Conservation (phyloP, 1,284 basidiomycete species). For the Ceratobasidium sp. region DNA sequence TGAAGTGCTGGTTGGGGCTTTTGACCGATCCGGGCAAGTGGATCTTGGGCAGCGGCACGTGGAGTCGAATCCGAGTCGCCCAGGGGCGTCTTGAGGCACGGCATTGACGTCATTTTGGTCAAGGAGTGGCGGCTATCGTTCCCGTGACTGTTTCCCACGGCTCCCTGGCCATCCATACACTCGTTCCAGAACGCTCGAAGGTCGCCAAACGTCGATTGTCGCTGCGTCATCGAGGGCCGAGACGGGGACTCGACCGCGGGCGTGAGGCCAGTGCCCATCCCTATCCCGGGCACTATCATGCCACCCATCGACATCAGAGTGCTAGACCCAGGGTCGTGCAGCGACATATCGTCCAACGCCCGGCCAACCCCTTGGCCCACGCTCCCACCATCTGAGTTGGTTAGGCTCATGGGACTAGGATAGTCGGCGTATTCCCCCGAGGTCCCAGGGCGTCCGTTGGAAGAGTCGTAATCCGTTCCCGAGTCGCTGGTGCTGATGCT, state of each 20-base stretch:
- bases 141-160: constrained; percentile 42
- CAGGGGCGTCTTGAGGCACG: constrained; percentile 47
- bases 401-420: constrained; percentile 38
- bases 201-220: constrained; percentile 54
- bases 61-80: constrained; percentile 19
- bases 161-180: constrained; percentile 62
- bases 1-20: constrained; percentile 20
- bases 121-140: constrained; percentile 42
- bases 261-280: constrained; percentile 26
- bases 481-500: constrained; percentile 40
- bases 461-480: constrained; percentile 39
- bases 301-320: constrained; percentile 30
- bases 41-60: constrained; percentile 27
- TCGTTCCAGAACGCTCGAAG: constrained; percentile 80
- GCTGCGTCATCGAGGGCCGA: constrained; percentile 41
- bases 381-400: constrained; percentile 24
- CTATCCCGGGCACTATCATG: constrained; percentile 37
- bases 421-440: constrained; percentile 37
- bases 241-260: constrained; percentile 32
- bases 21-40: constrained; percentile 41
- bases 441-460: constrained; percentile 19
- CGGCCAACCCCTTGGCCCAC: constrained; percentile 21
- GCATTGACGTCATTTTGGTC: constrained; percentile 48
- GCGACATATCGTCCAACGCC: constrained; percentile 28
- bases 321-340: constrained; percentile 37